These are phyloP conservation scores for Capronia coronata DNA, from an alignment of 2,329 filamentous ascomycete genomes.

Conservation along the genomic window DNA sequence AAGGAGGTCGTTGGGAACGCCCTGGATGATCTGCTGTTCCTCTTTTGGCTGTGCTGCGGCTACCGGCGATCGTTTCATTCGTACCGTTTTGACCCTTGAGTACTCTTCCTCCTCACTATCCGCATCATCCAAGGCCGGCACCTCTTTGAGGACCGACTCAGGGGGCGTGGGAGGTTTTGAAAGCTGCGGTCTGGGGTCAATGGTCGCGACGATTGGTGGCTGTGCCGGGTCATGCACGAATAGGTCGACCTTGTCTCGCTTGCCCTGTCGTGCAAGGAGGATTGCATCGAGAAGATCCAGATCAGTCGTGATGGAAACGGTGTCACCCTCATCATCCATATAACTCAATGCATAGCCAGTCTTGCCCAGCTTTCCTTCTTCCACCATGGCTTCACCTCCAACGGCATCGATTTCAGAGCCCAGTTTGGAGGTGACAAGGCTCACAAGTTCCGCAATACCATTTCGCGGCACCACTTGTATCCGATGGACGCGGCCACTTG, in stretches of 20 bases:
- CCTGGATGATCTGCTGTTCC: slow-evolving; percentile 74
- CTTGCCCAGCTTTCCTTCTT: slow-evolving; percentile 69
- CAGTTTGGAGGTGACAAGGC: slow-evolving; percentile 73
- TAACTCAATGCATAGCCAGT: slow-evolving; percentile 90
- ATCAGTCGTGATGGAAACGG: slow-evolving; percentile 92
- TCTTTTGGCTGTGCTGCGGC: slow-evolving; percentile 44
- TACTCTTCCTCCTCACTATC: slow-evolving; percentile 43
- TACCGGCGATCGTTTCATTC: slow-evolving; percentile 14
- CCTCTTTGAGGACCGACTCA: slow-evolving; percentile 43
- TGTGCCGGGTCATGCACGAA: slow-evolving; percentile 92
- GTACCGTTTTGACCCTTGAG: slow-evolving; percentile 12
- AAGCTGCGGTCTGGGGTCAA: slow-evolving; percentile 53
- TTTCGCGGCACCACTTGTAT: slow-evolving; percentile 75
- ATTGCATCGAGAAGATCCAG: slow-evolving; percentile 89
- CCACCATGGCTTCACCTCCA: slow-evolving; percentile 70
- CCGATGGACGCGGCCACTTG: slow-evolving; percentile 86
- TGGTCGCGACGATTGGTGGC: slow-evolving; percentile 64
- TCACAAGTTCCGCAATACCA: slow-evolving; percentile 72
- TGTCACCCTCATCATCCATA: slow-evolving; percentile 92
- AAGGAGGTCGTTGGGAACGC: slow-evolving; percentile 88
- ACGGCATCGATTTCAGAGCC: slow-evolving; percentile 75
- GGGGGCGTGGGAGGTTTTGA: slow-evolving; percentile 48
- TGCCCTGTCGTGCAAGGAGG: slow-evolving; percentile 67
- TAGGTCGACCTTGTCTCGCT: slow-evolving; percentile 88
- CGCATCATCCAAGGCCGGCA: slow-evolving; percentile 47